Conservation (phyloP, 129 eudicot genomes). For the Escallonia herrerae region DNA sequence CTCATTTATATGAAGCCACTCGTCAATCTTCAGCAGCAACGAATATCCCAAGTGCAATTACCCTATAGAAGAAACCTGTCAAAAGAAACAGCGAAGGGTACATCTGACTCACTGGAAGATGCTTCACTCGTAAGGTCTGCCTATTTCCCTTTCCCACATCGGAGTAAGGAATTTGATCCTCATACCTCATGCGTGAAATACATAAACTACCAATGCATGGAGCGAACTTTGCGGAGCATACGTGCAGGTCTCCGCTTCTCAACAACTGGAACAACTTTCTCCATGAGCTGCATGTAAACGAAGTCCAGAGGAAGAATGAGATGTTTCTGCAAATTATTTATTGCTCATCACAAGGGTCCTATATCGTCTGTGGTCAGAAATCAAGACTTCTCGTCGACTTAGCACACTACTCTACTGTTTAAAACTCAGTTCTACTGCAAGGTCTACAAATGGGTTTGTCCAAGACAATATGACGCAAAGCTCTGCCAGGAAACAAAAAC, state of each 20-base stretch:
- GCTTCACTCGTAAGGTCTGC: not conserved
- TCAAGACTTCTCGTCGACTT: no score
- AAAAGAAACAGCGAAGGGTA: not conserved
- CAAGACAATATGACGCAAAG: no score
- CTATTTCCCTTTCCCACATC: conserved; percentile 7
- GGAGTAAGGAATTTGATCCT: conserved; percentile 11
- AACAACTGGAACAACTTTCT: conserved; percentile 72
- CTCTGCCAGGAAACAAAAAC: no score
- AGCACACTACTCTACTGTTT: no score
- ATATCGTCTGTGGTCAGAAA: no score
- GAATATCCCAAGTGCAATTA: not conserved
- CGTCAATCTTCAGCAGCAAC: not conserved
- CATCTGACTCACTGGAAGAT: not conserved
- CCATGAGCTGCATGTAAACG: conserved; percentile 57
- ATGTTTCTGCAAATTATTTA: no score
- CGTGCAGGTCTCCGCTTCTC: conserved; percentile 61
- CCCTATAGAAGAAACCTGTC: not conserved
- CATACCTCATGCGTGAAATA: not conserved
- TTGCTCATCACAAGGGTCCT: no score
- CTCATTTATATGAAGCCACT: not conserved
- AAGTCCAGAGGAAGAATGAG: not conserved
- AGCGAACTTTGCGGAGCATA: conserved; percentile 48
- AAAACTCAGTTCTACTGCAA: no score
- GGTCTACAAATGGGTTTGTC: no score
- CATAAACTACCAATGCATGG: conserved; percentile 46